Base-by-base conservation (phyloP, 768 basidiomycete genomes). In the Panus rudis region DNA sequence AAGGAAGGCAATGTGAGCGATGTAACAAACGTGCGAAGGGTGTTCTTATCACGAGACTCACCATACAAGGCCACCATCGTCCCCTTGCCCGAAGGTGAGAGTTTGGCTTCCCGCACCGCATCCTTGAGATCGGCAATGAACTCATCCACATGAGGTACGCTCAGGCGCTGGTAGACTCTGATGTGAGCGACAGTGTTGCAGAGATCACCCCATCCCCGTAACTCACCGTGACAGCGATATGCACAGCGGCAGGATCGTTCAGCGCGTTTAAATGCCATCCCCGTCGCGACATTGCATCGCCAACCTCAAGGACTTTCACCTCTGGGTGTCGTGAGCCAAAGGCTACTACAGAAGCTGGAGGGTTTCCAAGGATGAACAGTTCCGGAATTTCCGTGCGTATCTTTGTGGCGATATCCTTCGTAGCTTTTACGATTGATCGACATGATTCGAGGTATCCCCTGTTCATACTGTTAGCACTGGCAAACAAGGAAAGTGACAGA, bases 231-330 rank as follows among this genome's bases (percentile, higher is more conserved):
- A 84, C 86, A 26, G 92, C 92, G 51, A 98, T 88, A 63, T 99
- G 96, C 32, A 97, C 72, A 7, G 84, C 92, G 10, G 85, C 69
- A 1, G 92, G 91, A 8, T 76, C 70, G 32, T 69, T 75, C 44
- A 99, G 61, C 12, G 81, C 92, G 56, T 91, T 97, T 50, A 99
- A 56, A 65, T 94, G 89, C 92, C 93, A 97, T 2, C 93, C 96
- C 30, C 72, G 69, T 59, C 79, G 76, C 21, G 75, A 64, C 92
- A 97, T 93, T 46, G 67, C 70, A 64, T 96, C 94, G 1, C 94
- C 94, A 0, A 99, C 84, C 54, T 89, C 89, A 44, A 90, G 71
- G n/a, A 86, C 76, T 56, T 86, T 83, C 16, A 91, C 65, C 45
- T 64, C 67, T 40, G 49, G 70, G 55, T 78, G 72, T 41, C 67